These are phyloP conservation scores for Amylostereum areolatum DNA, from an alignment of 1,284 basidiomycete genomes.

Conservation along the genomic window DNA sequence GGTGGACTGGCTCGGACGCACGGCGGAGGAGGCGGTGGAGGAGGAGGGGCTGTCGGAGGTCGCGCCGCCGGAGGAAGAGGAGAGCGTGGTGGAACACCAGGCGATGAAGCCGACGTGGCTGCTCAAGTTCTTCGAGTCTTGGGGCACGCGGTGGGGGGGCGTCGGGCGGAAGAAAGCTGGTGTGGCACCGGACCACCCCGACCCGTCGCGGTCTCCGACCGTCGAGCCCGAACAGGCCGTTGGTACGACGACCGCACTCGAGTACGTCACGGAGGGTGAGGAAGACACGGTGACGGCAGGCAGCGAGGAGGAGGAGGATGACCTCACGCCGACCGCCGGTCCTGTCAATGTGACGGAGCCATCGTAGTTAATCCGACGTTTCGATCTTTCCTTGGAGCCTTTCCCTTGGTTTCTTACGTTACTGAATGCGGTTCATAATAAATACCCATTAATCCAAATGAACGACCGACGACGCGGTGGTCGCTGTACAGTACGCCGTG, in stretches of 20 bases:
- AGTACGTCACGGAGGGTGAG: not conserved
- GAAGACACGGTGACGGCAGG: not conserved
- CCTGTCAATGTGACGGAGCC: too few relatives aligned
- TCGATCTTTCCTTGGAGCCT: too few relatives aligned
- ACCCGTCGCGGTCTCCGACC: not conserved
- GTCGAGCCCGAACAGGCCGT: not conserved
- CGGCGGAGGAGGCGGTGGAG: conserved; percentile 71
- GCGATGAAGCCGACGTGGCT: conserved; percentile 69
- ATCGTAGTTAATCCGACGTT: too few relatives aligned
- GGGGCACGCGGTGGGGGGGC: conserved; percentile 43
- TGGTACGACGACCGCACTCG: not conserved
- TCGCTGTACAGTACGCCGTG: too few relatives aligned
- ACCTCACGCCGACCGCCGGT: too few relatives aligned
- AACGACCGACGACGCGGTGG: too few relatives aligned
- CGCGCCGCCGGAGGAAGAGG: conserved; percentile 37
- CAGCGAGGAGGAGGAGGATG: not conserved
- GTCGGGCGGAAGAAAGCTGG: conserved; percentile 15
- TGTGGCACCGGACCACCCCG: not conserved
- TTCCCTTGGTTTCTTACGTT: too few relatives aligned
- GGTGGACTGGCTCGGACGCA: conserved; percentile 63
- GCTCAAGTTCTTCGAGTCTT: conserved; percentile 65
- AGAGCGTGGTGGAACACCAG: conserved; percentile 45
- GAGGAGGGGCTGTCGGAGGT: conserved; percentile 43
- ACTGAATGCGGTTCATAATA: too few relatives aligned
- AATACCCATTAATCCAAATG: too few relatives aligned